Base-by-base conservation (phyloP, 1,139 yeast genomes). In the Scheffersomyces lignicola region DNA sequence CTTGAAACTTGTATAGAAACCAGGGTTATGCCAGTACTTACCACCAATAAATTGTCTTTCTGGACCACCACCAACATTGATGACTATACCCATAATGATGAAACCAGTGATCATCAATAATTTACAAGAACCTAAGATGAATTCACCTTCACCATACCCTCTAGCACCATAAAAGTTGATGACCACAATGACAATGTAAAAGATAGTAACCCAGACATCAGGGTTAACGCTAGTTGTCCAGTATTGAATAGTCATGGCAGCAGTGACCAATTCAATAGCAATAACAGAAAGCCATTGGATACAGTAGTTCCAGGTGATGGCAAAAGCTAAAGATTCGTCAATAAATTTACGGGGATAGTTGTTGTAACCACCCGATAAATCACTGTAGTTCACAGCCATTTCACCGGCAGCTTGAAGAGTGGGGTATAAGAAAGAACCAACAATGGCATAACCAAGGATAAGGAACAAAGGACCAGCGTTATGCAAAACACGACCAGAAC, bases 131-230 rank as follows among this genome's bases (percentile, higher is more conserved):
- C 69, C 67, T 52, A 68, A 57, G 20, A 62, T 38, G 34, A 67
- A 67, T 47, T 68, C 74, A 17, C 70, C 72, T 47, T 67, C 72
- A 33, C 73, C 74, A 40, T 67, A 68, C 18, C 72, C 73, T 38
- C 54, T 58, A 17, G 70, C 70, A 30, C 73, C 73, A 37, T 59
- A 57, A 39, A 58, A 60, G 41, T 68, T 65, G 37, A 69, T 61
- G 14, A 47, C 36, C 7, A 64, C 48, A 33, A 69, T 54, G 8
- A 66, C 52, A n/a, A 56, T 47, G 31, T 60, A 62, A 42, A 69
- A 65, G 4, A 68, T 64, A 6, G 62, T 56, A 11, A 68, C 73
- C 48, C 64, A 65, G 10, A 62, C 66, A 42, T 67, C 71, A 1
- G 73, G 51, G 43, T 65, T 56, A 23, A 66, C 49, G 2, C 44